These are phyloP conservation scores for Solanum chmielewskii DNA, from an alignment of 257 asterid genomes.

Conservation along the genomic window DNA sequence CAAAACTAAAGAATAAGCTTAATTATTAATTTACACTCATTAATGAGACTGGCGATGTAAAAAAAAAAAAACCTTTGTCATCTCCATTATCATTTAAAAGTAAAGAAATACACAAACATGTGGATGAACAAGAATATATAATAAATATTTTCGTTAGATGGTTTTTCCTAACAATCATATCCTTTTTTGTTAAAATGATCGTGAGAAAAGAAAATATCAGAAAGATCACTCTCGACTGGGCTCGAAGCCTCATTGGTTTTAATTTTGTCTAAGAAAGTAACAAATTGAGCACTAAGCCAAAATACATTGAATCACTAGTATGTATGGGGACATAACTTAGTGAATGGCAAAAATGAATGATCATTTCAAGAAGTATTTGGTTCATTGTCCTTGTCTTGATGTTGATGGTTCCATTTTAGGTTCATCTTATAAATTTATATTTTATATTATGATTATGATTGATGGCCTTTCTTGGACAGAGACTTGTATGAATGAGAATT, in stretches of 20 bases:
- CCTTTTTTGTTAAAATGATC: no score
- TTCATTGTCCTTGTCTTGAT: not conserved
- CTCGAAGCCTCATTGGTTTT: not conserved
- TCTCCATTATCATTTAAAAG: not conserved
- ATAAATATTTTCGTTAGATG: not conserved
- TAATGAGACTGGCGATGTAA: not conserved
- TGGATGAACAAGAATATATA: not conserved
- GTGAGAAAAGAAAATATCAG: fast-evolving
- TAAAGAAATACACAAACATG: not conserved
- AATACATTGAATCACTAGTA: not conserved
- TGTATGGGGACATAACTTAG: not conserved
- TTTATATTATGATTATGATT: not conserved
- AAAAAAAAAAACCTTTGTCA: not conserved
- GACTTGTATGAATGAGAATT: not conserved
- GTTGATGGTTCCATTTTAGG: not conserved
- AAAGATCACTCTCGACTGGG: not conserved
- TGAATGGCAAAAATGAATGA: not conserved
- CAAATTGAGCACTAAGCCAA: not conserved
- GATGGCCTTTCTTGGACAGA: not conserved
- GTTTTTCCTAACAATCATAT: not conserved
- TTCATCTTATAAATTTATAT: not conserved
- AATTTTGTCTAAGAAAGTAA: not conserved
- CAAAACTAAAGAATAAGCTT: not conserved
- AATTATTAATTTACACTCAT: not conserved
- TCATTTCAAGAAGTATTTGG: not conserved